Base-by-base conservation (phyloP, 73 alveolate genomes). In the Tetrahymena borealis region DNA sequence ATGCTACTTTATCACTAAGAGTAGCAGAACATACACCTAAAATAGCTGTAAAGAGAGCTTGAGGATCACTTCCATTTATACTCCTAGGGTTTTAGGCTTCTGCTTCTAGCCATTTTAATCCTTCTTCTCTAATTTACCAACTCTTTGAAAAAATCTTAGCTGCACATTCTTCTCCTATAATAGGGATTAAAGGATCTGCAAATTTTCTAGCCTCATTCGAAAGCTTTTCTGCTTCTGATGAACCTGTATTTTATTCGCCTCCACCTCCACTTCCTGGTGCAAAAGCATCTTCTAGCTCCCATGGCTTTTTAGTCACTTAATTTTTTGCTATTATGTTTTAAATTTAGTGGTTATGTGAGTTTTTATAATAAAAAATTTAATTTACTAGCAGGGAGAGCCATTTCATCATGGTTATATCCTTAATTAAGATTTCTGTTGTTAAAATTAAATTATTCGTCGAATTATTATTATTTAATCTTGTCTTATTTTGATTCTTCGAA, bases 171-270 rank as follows among this genome's bases (percentile, higher is more conserved):
- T 95, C 98, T 11, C 99, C 98, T 78, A 98, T 94, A 15, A 98
- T 96, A 6, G 99, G 99, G 12, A 98, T 96, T 91, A 98, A 93
- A 16, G 99, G 99, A 24, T 96, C 98, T 9, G 99, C 99, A 32
- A 78, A 91, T 93, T 98, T 96, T 94, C 92, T 94, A 13, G 96
- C 97, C 35, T 98, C 99, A 38, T 91, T 97, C 33, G 96, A 96
- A 32, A 85, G 91, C n/a, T 96, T 97, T 78, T 96, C 98, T 31
- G 97, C 91, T 24, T 94, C 93, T 91, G 94, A 93, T 91, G 12
- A 18, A 11, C 20, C 77, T 10, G n/a, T 12, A 15, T 31, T 79
- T 78, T 39, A 38, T 28, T 38, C 28, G 39, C 96, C 39, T 94
- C 98, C 97, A 24, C 90, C 90, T 90, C 94, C 95, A 38, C 95